Conservation (phyloP, 108 stramenopile species). For the Nitzschia sp. region DNA sequence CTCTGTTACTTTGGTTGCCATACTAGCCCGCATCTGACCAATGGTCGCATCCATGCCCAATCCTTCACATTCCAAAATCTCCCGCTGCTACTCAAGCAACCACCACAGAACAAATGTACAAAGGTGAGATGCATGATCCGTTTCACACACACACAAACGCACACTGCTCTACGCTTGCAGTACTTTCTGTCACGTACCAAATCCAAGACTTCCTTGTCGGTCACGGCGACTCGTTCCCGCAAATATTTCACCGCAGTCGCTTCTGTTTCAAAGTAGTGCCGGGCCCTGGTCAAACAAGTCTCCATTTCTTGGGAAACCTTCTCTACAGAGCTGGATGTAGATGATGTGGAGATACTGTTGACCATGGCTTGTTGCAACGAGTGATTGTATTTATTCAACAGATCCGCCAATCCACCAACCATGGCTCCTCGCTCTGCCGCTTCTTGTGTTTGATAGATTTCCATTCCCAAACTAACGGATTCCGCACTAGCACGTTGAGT, state of each 20-base stretch:
- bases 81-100: slow-evolving; percentile 11
- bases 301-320: slow-evolving; percentile 28
- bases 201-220: slow-evolving; percentile 4
- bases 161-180: too few relatives aligned
- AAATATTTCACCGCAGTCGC: slow-evolving; percentile 6
- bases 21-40: slow-evolving; percentile 22
- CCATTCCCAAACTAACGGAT: background rate
- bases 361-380: slow-evolving; percentile 25
- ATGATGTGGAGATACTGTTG: background rate
- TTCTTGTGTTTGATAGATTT: slow-evolving; percentile 7
- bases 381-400: slow-evolving; percentile 27
- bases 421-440: slow-evolving; percentile 13
- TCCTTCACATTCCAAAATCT: slow-evolving; percentile 22
- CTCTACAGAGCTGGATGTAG: background rate
- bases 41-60: slow-evolving; percentile 31
- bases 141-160: too few relatives aligned
- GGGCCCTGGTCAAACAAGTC: slow-evolving; percentile 17
- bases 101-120: too few relatives aligned
- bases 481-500: background rate
- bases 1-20: slow-evolving; percentile 7
- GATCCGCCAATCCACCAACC: slow-evolving; percentile 21
- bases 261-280: slow-evolving; percentile 34
- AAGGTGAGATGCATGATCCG: too few relatives aligned
- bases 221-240: slow-evolving; percentile 3
- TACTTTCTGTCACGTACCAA: slow-evolving; percentile 14